phyloP scores from a whole-genome alignment of 768 basidiomycete species.

The Serpula lacrymans region DNA sequence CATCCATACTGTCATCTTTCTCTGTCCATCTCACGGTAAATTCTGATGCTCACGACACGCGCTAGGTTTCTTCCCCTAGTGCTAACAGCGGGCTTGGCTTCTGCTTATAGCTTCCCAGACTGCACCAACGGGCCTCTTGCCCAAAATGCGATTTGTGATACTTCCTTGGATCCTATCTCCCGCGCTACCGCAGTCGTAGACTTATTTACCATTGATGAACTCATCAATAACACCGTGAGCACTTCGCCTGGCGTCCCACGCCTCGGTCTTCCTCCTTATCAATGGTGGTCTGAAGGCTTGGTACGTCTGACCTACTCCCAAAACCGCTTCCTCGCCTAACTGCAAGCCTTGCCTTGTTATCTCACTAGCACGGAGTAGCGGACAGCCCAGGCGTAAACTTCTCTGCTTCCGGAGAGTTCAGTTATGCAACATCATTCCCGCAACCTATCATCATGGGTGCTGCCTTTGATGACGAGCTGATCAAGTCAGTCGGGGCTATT shows the following conservation, averaged over 20 bases:
- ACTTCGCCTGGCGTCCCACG: constrained; percentile 48
- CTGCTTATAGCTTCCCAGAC: constrained; percentile 42
- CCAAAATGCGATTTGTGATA: constrained; percentile 46
- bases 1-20: too few species aligned
- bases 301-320: constrained; percentile 26
- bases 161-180: constrained; percentile 37
- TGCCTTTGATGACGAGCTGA: constrained; percentile 51
- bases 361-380: constrained; percentile 51
- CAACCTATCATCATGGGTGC: constrained; percentile 53
- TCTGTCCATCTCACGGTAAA: too few species aligned
- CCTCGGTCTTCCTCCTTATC: constrained; percentile 52
- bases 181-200: constrained; percentile 49
- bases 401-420: constrained; percentile 46
- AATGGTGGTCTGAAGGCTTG: constrained; percentile 62
- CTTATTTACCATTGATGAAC: constrained; percentile 48
- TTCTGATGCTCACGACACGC: too few species aligned
- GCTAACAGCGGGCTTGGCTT: constrained; percentile 2
- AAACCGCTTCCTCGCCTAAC: constrained; percentile 1
- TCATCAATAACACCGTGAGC: constrained; percentile 50
- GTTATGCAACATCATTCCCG: constrained; percentile 57
- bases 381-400: constrained; percentile 50
- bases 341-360: background rate
- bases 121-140: constrained; percentile 45
- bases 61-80: constrained; percentile 4
- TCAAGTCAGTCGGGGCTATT: constrained; percentile 45